A percentile compares a stretch with the other conserved stretches of the same genome.
Evolutionary conservation across 2,329 filamentous ascomycete species (phyloP).

Genomic region (Xylaria sp.): DNA sequence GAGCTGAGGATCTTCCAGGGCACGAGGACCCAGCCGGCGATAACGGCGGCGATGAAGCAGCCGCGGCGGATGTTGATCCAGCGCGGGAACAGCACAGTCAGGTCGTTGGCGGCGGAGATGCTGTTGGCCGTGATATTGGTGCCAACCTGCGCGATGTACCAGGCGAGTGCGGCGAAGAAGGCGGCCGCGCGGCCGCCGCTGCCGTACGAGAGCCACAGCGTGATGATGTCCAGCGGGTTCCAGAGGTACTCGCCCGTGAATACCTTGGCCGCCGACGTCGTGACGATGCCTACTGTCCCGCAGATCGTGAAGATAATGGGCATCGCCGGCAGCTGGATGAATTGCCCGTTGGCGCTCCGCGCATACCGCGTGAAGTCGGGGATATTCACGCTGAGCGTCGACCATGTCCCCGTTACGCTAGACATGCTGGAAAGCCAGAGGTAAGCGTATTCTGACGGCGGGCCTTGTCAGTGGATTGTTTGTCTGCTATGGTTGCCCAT

Average conservation of each 20-base stretch:
- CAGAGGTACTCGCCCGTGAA: slow-evolving; percentile 58
- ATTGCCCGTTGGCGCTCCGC: slow-evolving; percentile 44
- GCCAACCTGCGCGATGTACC: slow-evolving; percentile 60
- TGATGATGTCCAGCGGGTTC: slow-evolving; percentile 55
- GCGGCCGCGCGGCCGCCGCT: slow-evolving; percentile 49
- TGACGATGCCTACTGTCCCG: slow-evolving; percentile 61
- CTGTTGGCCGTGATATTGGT: slow-evolving; percentile 64
- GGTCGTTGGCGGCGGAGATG: slow-evolving; percentile 60
- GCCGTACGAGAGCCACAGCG: slow-evolving; percentile 51
- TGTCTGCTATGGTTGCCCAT: background rate
- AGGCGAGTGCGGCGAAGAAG: slow-evolving; percentile 56
- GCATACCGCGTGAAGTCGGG: slow-evolving; percentile 60
- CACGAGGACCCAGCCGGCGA: slow-evolving; percentile 63
- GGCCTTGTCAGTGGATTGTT: background rate
- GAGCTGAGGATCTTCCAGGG: slow-evolving; percentile 70
- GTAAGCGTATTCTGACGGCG: slow-evolving; percentile 53
- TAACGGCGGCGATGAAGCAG: slow-evolving; percentile 58
- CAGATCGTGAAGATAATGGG: slow-evolving; percentile 55
- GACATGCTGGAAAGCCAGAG: slow-evolving; percentile 53
- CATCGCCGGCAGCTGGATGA: slow-evolving; percentile 50
- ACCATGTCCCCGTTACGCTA: slow-evolving; percentile 51
- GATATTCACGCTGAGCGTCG: slow-evolving; percentile 54
- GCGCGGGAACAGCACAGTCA: slow-evolving; percentile 58
- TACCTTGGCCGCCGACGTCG: slow-evolving; percentile 58
- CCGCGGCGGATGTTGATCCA: slow-evolving; percentile 63